Conservation (phyloP, 768 basidiomycete species). For the Hypholoma sublateritium region DNA sequence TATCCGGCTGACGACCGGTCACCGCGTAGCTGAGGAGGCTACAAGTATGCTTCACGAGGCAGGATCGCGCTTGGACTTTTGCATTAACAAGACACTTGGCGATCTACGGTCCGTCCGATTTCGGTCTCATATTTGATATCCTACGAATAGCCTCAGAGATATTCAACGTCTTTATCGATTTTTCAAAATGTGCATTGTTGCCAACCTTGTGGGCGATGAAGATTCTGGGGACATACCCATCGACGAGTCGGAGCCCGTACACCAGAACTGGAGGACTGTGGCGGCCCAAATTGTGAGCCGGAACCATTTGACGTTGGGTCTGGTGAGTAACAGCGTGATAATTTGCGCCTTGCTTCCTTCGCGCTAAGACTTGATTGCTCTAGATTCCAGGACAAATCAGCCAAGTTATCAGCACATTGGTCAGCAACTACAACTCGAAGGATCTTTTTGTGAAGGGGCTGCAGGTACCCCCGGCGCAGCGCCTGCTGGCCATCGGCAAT, state of each 20-base stretch:
- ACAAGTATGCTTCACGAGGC: slow-evolving; percentile 72
- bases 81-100: slow-evolving; percentile 88
- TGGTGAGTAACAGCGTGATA: slow-evolving; percentile 43
- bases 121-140: background rate
- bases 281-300: slow-evolving; percentile 92
- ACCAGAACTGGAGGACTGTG: slow-evolving; percentile 82
- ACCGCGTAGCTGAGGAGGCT: slow-evolving; percentile 61
- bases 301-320: slow-evolving; percentile 97
- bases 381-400: slow-evolving; percentile 90
- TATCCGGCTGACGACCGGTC: background rate
- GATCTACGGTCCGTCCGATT: slow-evolving; percentile 65
- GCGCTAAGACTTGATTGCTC: slow-evolving; percentile 7
- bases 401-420: slow-evolving; percentile 93
- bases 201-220: slow-evolving; percentile 84
- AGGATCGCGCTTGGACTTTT: slow-evolving; percentile 85
- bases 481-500: slow-evolving; percentile 77
- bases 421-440: slow-evolving; percentile 96
- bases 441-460: slow-evolving; percentile 96
- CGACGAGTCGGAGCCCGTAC: slow-evolving; percentile 81
- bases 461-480: slow-evolving; percentile 86
- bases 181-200: slow-evolving; percentile 90
- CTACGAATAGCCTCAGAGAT: slow-evolving; percentile 70
- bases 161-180: slow-evolving; percentile 95
- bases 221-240: slow-evolving; percentile 78
- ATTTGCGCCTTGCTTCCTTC: background rate